Conservation (phyloP, 129 eudicot species). For the Pseudognaphalium luteoalbum region DNA sequence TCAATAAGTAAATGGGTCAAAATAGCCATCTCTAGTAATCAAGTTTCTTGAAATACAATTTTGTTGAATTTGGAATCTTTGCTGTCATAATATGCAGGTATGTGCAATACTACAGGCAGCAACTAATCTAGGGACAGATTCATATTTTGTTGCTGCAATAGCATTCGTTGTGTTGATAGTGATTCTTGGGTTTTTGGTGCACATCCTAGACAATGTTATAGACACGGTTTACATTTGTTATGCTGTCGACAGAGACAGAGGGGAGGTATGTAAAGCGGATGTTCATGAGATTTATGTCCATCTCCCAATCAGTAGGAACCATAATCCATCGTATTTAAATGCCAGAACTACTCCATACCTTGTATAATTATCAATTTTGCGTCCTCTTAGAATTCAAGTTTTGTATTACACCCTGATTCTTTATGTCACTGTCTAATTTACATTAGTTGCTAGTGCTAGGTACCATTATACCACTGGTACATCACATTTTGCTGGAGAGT, state of each 20-base stretch:
- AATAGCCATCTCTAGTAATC: not conserved
- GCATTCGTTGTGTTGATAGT: conserved; percentile 60
- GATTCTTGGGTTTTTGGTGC: conserved; percentile 60
- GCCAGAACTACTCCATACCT: conserved; percentile 56
- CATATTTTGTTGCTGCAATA: conserved; percentile 62
- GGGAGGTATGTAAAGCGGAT: conserved; percentile 81
- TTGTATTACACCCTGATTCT: conserved; percentile 33
- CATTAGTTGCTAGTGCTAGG: conserved; percentile 14
- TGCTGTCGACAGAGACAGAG: conserved; percentile 82
- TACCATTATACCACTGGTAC: not conserved
- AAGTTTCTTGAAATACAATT: not conserved
- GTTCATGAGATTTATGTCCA: conserved; percentile 88
- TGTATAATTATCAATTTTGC: conserved; percentile 36
- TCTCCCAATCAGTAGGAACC: conserved; percentile 77
- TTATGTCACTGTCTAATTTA: conserved; percentile 26
- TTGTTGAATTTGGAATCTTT: not conserved
- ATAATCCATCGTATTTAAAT: conserved; percentile 48
- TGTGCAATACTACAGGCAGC: conserved; percentile 61
- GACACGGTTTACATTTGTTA: conserved; percentile 90
- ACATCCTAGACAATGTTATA: conserved; percentile 73
- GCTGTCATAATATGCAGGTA: conserved; percentile 48
- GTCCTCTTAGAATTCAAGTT: not conserved
- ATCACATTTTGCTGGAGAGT: conserved; percentile 16
- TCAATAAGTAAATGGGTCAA: conserved; percentile 10
- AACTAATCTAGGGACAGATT: conserved; percentile 55